A percentile compares a stretch with the other conserved stretches of the same genome.
Evolutionary conservation across 2,329 filamentous ascomycete genomes (phyloP).

Genomic region (Hymenoscyphus scutula): DNA sequence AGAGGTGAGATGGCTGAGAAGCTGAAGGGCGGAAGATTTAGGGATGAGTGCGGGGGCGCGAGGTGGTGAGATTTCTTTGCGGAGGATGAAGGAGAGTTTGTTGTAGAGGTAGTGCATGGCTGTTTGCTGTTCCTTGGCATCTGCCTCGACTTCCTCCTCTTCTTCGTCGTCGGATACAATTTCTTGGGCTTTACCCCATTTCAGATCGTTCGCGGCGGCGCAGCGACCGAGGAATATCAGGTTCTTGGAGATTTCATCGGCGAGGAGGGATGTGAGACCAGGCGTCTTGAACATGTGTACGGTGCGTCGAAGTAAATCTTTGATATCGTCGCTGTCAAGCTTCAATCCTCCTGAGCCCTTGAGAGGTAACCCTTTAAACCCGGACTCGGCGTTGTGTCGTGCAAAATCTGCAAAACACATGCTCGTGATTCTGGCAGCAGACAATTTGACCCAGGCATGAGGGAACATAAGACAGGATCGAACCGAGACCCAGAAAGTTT

Average conservation of each 20-base stretch:
- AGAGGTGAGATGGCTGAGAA: conserved; percentile 67
- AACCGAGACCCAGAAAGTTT: conserved; percentile 69
- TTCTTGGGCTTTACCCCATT: conserved; percentile 45
- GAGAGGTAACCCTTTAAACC: conserved; percentile 58
- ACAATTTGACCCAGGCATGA: conserved; percentile 72
- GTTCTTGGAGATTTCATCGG: conserved; percentile 75
- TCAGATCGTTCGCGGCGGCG: conserved; percentile 56
- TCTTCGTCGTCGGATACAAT: conserved; percentile 42
- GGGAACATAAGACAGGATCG: conserved; percentile 68
- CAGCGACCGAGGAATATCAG: conserved; percentile 75
- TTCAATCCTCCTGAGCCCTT: conserved; percentile 68
- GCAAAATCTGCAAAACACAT: conserved; percentile 80
- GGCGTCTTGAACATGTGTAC: conserved; percentile 58
- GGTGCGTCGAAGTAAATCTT: conserved; percentile 51
- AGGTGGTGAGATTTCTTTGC: conserved; percentile 67
- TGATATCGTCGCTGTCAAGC: conserved; percentile 63
- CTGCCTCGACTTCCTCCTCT: conserved; percentile 45
- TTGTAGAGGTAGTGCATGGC: conserved; percentile 74
- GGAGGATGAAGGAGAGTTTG: conserved; percentile 74
- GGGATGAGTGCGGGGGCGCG: conserved; percentile 62
- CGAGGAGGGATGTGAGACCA: conserved; percentile 70
- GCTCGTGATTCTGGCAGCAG: conserved; percentile 70
- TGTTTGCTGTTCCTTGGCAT: conserved; percentile 44
- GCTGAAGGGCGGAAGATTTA: conserved; percentile 72
- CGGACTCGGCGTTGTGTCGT: conserved; percentile 53